Conservation (phyloP, 2,329 filamentous ascomycete genomes). For the Graphium sp. region DNA sequence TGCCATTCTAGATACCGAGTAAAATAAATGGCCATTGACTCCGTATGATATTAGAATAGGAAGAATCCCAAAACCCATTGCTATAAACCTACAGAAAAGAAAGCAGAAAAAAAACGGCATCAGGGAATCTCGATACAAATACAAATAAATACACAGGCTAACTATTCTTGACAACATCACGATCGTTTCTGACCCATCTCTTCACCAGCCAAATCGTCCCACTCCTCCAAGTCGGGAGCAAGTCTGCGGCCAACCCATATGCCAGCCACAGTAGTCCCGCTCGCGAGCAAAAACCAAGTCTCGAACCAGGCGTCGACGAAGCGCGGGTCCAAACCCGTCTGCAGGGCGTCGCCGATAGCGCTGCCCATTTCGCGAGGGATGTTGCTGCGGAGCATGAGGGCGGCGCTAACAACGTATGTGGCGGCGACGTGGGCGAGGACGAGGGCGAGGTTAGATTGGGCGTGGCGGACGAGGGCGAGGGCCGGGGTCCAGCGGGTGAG, state of each 20-base stretch:
- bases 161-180: too few species aligned
- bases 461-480: slow-evolving; percentile 52
- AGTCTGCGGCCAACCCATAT: slow-evolving; percentile 57
- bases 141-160: slow-evolving; percentile 1
- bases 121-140: too few species aligned
- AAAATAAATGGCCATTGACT: too few species aligned
- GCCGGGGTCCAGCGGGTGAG: slow-evolving; percentile 60
- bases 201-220: slow-evolving; percentile 43
- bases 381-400: slow-evolving; percentile 61
- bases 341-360: slow-evolving; percentile 61
- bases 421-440: slow-evolving; percentile 67
- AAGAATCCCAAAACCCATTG: slow-evolving; percentile 2
- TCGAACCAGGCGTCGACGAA: slow-evolving; percentile 67
- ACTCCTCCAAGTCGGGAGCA: slow-evolving; percentile 28
- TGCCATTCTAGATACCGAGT: too few species aligned
- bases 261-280: slow-evolving; percentile 47
- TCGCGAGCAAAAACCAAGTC: slow-evolving; percentile 63
- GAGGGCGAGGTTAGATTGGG: slow-evolving; percentile 63
- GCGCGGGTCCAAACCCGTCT: slow-evolving; percentile 43
- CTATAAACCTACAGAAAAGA: slow-evolving; percentile 3
- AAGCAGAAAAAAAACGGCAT: slow-evolving; percentile 5
- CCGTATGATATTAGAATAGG: too few species aligned
- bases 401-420: slow-evolving; percentile 71
- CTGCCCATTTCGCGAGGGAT: slow-evolving; percentile 61
- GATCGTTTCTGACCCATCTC: slow-evolving; percentile 59